Evolutionary conservation across 768 basidiomycete genomes (phyloP).

Genomic region (Clathrus columnatus): DNA sequence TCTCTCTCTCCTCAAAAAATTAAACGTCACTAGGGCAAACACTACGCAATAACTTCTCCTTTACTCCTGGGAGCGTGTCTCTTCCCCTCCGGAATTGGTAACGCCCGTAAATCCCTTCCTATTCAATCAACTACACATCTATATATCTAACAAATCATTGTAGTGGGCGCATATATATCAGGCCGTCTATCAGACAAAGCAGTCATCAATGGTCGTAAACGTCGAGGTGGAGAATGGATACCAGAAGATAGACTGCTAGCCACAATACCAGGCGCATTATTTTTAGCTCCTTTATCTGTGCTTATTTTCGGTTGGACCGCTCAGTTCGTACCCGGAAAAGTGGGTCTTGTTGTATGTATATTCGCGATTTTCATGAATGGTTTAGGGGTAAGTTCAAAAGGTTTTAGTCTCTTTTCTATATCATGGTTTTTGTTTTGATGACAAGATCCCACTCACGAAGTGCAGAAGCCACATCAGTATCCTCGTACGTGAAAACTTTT

Average conservation of each 20-base stretch:
- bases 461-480: conserved; percentile 54
- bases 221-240: conserved; percentile 49
- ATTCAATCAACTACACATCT: background rate
- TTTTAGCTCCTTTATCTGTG: conserved; percentile 47
- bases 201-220: conserved; percentile 38
- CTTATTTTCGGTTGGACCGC: conserved; percentile 42
- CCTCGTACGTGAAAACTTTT: conserved; percentile 26
- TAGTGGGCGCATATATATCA: conserved; percentile 53
- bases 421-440: too few species aligned
- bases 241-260: conserved; percentile 63
- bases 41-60: background rate
- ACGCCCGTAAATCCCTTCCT: background rate
- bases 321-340: conserved; percentile 37
- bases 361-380: conserved; percentile 56
- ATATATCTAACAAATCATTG: background rate
- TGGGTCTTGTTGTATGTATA: conserved; percentile 44
- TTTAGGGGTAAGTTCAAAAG: conserved; percentile 53
- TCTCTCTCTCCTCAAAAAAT: background rate
- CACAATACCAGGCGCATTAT: conserved; percentile 34
- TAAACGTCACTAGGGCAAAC: background rate
- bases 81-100: conserved; percentile 3
- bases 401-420: too few species aligned
- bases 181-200: conserved; percentile 51
- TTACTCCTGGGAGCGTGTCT: background rate
- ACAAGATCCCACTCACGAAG: conserved; percentile 51